Conservation (phyloP, 352 stramenopile species). For the Globisporangium radiosum region DNA sequence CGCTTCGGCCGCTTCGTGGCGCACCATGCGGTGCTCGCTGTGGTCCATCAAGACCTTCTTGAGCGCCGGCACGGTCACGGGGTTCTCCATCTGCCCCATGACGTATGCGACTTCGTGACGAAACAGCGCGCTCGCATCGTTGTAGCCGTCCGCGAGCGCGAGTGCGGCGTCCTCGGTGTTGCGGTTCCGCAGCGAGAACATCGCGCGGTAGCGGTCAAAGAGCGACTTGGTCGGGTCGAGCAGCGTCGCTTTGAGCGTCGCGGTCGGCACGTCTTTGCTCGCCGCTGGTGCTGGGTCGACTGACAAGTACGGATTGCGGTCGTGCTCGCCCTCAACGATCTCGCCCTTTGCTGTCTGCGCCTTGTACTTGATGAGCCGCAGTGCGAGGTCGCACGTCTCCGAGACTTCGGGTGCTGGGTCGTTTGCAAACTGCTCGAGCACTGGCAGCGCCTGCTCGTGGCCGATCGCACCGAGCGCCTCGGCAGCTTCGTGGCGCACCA, state of each 20-base stretch:
- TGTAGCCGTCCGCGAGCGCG: slow-evolving; percentile 65
- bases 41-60: slow-evolving; percentile 84
- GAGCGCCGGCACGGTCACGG: slow-evolving; percentile 81
- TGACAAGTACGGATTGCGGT: slow-evolving; percentile 90
- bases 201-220: slow-evolving; percentile 93
- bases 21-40: slow-evolving; percentile 95
- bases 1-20: slow-evolving; percentile 96
- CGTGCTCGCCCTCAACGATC: slow-evolving; percentile 51
- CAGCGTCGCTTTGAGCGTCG: slow-evolving; percentile 84
- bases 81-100: slow-evolving; percentile 91
- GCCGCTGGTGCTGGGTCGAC: slow-evolving; percentile 93
- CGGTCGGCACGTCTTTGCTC: slow-evolving; percentile 59
- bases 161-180: slow-evolving; percentile 87
- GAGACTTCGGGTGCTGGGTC: slow-evolving; percentile 88
- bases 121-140: slow-evolving; percentile 80
- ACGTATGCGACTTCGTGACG: slow-evolving; percentile 92
- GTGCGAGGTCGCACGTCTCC: slow-evolving; percentile 92
- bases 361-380: slow-evolving; percentile 92
- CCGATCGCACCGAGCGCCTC: slow-evolving; percentile 97
- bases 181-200: slow-evolving; percentile 98
- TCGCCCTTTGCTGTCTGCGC: slow-evolving; percentile 39
- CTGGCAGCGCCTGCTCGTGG: slow-evolving; percentile 54
- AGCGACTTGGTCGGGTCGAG: slow-evolving; percentile 81
- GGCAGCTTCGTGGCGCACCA: slow-evolving; percentile 92
- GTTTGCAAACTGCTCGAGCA: slow-evolving; percentile 82